Base-by-base conservation (phyloP, 345 rosid genomes). In the Lumnitzera racemosa region DNA sequence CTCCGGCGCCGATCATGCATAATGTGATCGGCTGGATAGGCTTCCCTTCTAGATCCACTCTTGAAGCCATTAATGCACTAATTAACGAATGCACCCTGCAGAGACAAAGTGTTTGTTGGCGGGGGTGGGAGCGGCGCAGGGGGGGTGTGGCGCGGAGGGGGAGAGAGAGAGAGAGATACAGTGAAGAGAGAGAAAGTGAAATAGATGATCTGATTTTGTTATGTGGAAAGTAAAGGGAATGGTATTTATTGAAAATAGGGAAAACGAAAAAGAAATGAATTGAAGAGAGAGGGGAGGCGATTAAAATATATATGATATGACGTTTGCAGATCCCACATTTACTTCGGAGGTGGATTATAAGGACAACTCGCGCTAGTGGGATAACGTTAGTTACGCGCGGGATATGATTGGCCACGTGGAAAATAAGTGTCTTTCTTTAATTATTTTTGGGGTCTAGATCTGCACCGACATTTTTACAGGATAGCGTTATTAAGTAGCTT, bases 1-100 rank as follows among this genome's bases (percentile, higher is more conserved):
- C 99, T 46, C 99, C 99, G 46, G 99, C 99, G 1, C 99, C 99
- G 72, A 94, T 94, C 96, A 94, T 89, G 79, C 96, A 90, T 66
- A 94, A 86, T 13, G 99, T 90, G 23, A 86, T 73, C 66, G 89
- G 81, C 78, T 75, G 83, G 56, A 94, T 84, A 67, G 90, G 83
- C 58, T 24, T 84, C 11, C 96, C 95, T 53, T 94, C 99, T 56
- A 94, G 95, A 90, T 94, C 88, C 70, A 81, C 62, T 72, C 90
- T 80, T 57, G 2, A 56, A 41, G 72, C 58, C 66, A 56, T 73
- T 23, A 65, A 73, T 65, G 76, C 78, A 31, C 48, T 41, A 16
- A 12, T 51, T 49, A 6, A 27, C 4, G 63, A 59, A 59, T 48
- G 52, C 27, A 15, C n/a, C n/a, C 25, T 25, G 54, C 63, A 48